Conservation (phyloP, 2,329 filamentous ascomycete species). For the Chrysoporthe puriensis region DNA sequence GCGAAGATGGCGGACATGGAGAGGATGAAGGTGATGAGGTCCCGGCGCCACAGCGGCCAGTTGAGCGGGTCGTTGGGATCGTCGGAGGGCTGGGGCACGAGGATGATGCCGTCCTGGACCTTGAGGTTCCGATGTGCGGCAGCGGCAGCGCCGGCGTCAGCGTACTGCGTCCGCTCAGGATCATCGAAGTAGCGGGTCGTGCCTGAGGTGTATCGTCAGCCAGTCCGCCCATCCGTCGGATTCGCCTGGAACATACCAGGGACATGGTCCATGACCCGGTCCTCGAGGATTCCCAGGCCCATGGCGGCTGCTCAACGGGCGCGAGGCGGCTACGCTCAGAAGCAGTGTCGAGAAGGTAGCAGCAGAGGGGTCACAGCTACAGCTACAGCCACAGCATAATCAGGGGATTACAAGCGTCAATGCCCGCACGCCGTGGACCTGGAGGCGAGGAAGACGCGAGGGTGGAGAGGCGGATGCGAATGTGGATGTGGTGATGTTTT, state of each 20-base stretch:
- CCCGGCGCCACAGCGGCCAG: slow-evolving; percentile 86
- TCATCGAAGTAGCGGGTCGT: slow-evolving; percentile 69
- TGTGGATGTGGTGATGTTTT: not conserved
- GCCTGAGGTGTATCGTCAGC: slow-evolving; percentile 42
- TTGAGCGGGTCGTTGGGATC: slow-evolving; percentile 86
- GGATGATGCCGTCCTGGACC: slow-evolving; percentile 70
- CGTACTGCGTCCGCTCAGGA: slow-evolving; percentile 50
- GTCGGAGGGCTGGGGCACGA: slow-evolving; percentile 88
- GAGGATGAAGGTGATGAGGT: slow-evolving; percentile 77
- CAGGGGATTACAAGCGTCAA: not conserved
- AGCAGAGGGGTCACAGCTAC: not conserved
- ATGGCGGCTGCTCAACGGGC: slow-evolving; percentile 44
- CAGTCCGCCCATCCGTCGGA: not conserved
- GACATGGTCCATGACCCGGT: slow-evolving; percentile 67
- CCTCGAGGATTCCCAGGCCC: slow-evolving; percentile 76
- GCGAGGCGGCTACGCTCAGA: not conserved
- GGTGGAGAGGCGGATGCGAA: not conserved
- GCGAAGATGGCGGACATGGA: slow-evolving; percentile 83
- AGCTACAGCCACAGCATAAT: not conserved
- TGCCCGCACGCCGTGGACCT: not conserved
- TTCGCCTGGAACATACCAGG: slow-evolving; percentile 60
- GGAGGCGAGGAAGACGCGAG: not conserved
- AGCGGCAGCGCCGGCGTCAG: slow-evolving; percentile 43
- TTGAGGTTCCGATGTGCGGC: slow-evolving; percentile 71
- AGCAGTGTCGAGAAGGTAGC: not conserved